These are phyloP conservation scores for Sanghuangporus sanghuang DNA, from an alignment of 1,284 basidiomycete species.

Conservation along the genomic window DNA sequence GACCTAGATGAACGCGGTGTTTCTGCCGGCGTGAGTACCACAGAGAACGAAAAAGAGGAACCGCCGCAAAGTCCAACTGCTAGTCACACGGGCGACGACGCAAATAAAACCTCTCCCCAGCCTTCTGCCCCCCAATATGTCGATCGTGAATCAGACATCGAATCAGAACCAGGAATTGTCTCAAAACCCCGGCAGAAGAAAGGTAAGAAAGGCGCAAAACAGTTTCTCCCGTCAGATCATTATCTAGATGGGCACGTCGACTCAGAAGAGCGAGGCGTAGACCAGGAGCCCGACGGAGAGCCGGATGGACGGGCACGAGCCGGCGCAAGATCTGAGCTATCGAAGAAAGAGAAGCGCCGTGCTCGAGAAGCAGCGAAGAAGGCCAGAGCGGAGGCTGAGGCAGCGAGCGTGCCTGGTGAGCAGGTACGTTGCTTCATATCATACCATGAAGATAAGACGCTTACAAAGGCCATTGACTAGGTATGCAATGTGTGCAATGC, in stretches of 20 bases:
- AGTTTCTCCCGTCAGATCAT: background rate
- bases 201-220: conserved; percentile 24
- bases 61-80: background rate
- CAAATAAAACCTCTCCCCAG: background rate
- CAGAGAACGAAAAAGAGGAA: conserved; percentile 6
- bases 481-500: conserved; percentile 71
- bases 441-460: no score
- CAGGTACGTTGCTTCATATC: conserved; percentile 23
- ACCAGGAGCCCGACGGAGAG: background rate
- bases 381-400: conserved; percentile 35
- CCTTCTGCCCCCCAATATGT: background rate
- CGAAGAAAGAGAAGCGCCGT: conserved; percentile 80
- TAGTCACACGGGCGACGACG: background rate
- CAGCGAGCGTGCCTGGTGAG: conserved; percentile 19
- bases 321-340: conserved; percentile 35
- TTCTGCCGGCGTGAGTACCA: conserved; percentile 19
- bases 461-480: conserved; percentile 23
- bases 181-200: conserved; percentile 10
- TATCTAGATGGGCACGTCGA: background rate
- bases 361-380: conserved; percentile 77
- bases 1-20: conserved; percentile 12
- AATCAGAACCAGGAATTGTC: background rate
- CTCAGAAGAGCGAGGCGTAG: background rate
- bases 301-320: conserved; percentile 4
- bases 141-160: background rate